A percentile compares a stretch with the other conserved stretches of the same genome.
Evolutionary conservation across 148 eudicot species (phyloP).

Genomic region (Polygonum aviculare): DNA sequence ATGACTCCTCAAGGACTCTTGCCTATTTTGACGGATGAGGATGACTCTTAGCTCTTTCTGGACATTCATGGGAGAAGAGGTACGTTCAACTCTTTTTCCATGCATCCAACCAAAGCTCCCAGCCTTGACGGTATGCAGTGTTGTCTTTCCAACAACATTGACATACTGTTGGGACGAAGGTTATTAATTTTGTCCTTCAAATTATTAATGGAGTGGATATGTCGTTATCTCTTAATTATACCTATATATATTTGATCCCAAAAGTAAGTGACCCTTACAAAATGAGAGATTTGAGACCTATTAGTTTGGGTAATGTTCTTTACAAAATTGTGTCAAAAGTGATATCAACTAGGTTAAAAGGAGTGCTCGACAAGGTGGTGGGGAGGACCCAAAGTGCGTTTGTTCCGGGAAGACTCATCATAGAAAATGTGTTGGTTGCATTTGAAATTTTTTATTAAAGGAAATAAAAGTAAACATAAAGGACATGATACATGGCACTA

Average conservation of each 20-base stretch:
- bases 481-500: neutral
- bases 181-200: neutral
- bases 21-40: neutral
- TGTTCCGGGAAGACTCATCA: neutral
- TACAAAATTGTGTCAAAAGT: neutral
- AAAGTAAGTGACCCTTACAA: neutral
- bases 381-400: neutral
- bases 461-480: neutral
- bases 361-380: neutral
- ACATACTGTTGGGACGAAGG: neutral
- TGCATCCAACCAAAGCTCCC: neutral
- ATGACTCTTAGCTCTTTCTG: neutral
- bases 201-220: neutral
- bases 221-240: neutral
- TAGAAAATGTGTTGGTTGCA: neutral
- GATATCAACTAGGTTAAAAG: neutral
- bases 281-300: neutral
- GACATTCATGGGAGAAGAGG: neutral
- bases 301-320: neutral
- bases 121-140: slow-evolving; percentile 1
- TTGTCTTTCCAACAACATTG: slow-evolving; percentile 1
- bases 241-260: neutral
- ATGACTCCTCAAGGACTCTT: neutral
- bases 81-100: neutral
- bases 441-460: neutral